Percentiles rank a stretch among this genome's conserved stretches.
Evolutionary conservation across 1,139 yeast genomes (phyloP).

Genomic region (Blastobotrys arbuscula): DNA sequence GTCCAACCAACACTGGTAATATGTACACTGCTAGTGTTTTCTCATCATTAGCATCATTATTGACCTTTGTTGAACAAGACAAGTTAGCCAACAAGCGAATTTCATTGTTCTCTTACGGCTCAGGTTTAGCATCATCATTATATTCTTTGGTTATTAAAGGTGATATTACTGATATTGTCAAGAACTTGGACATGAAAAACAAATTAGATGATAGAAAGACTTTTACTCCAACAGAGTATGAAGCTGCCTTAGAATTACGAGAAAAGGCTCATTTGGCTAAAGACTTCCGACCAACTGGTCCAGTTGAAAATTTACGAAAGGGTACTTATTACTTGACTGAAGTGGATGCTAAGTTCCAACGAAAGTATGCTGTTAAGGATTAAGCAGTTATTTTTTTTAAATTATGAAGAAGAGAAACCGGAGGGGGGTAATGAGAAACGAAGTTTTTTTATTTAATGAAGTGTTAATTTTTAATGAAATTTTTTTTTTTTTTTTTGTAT

Average conservation of each 20-base stretch:
- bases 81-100: conserved; percentile 76
- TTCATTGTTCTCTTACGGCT: conserved; percentile 94
- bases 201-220: conserved; percentile 63
- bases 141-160: conserved; percentile 76
- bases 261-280: conserved; percentile 85
- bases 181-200: conserved; percentile 60
- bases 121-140: conserved; percentile 92
- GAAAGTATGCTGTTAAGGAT: conserved; percentile 63
- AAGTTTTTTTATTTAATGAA: neutral
- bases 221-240: conserved; percentile 74
- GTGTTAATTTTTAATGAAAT: neutral
- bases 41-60: conserved; percentile 77
- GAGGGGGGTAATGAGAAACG: too few relatives aligned
- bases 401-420: neutral
- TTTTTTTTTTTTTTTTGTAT: neutral
- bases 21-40: conserved; percentile 96
- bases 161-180: conserved; percentile 65
- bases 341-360: conserved; percentile 85
- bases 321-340: conserved; percentile 84
- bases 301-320: conserved; percentile 57
- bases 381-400: conserved; percentile 5
- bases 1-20: conserved; percentile 97
- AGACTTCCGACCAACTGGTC: conserved; percentile 71
- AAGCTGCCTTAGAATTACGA: conserved; percentile 75
- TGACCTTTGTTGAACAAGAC: conserved; percentile 70